phyloP scores from a whole-genome alignment of 2,329 filamentous ascomycete genomes.

The Chrysosporium keratinophilum region DNA sequence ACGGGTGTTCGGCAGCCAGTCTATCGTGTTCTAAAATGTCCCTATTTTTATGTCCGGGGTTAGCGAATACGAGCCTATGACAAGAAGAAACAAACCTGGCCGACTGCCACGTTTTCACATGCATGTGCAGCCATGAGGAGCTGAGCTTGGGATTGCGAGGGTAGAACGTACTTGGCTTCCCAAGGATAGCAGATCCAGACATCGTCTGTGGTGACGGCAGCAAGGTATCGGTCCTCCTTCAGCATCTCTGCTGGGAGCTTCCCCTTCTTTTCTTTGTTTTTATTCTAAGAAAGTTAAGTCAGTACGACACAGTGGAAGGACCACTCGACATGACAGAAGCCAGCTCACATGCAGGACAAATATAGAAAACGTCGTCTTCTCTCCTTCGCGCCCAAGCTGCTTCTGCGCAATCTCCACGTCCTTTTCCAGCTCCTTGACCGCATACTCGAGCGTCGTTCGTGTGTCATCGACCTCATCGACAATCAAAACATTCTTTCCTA shows the following conservation, averaged over 20 bases:
- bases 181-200: slow-evolving; percentile 99
- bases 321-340: neutral
- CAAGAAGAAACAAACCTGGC: neutral
- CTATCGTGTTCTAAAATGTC: slow-evolving; percentile 89
- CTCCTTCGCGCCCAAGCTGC: slow-evolving; percentile 55
- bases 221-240: slow-evolving; percentile 61
- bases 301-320: neutral
- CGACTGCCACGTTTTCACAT: neutral
- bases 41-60: slow-evolving; percentile 29
- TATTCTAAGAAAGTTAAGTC: slow-evolving; percentile 55
- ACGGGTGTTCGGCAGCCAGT: slow-evolving; percentile 39
- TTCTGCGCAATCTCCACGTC: slow-evolving; percentile 75
- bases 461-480: slow-evolving; percentile 96
- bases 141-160: neutral
- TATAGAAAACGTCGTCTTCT: slow-evolving; percentile 80
- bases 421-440: slow-evolving; percentile 85
- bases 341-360: slow-evolving; percentile 84
- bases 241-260: slow-evolving; percentile 68
- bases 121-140: neutral
- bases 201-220: slow-evolving; percentile 79
- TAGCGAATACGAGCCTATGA: neutral
- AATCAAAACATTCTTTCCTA: slow-evolving; percentile 84
- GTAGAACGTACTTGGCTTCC: slow-evolving; percentile 63
- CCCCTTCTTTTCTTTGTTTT: slow-evolving; percentile 95
- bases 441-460: slow-evolving; percentile 85